Evolutionary conservation across 495 filamentous ascomycete species (phyloP).

Genomic region (Neurospora sp.): DNA sequence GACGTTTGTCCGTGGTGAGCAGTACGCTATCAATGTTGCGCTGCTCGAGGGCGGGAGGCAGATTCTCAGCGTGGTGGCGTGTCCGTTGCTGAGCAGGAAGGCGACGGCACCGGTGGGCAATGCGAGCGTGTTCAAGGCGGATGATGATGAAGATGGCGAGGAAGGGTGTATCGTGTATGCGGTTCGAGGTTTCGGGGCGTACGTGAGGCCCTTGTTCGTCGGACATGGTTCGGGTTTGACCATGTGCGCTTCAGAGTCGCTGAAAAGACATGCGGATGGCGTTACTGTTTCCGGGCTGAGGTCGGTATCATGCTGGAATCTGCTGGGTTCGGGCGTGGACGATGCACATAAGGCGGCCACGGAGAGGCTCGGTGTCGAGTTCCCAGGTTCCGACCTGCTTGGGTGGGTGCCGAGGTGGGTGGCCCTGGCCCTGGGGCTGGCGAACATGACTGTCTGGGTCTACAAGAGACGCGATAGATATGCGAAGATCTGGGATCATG

Average conservation of each 20-base stretch:
- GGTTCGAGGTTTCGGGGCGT: slow-evolving; percentile 45
- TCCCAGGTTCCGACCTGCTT: slow-evolving; percentile 47
- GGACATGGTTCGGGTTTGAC: slow-evolving; percentile 6
- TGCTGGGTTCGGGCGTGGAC: slow-evolving; percentile 31
- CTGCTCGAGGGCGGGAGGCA: slow-evolving; percentile 29
- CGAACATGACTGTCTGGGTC: slow-evolving; percentile 53
- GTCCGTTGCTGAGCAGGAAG: slow-evolving; percentile 44
- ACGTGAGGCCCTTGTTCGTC: slow-evolving; percentile 33
- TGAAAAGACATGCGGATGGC: slow-evolving; percentile 17
- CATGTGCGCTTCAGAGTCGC: slow-evolving; percentile 3
- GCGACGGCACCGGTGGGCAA: slow-evolving; percentile 20
- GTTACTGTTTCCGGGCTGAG: slow-evolving; percentile 25
- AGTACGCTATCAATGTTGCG: slow-evolving; percentile 47
- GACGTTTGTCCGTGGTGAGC: slow-evolving; percentile 51
- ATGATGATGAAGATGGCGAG: slow-evolving; percentile 13
- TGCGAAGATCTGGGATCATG: slow-evolving; percentile 66
- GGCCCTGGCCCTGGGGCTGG: slow-evolving; percentile 47
- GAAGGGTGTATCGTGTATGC: slow-evolving; percentile 47
- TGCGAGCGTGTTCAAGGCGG: slow-evolving; percentile 39
- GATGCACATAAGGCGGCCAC: slow-evolving; percentile 39
- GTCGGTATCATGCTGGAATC: slow-evolving; percentile 29
- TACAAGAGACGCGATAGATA: slow-evolving; percentile 40
- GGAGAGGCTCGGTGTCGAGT: slow-evolving; percentile 33
- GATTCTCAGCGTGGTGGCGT: slow-evolving; percentile 40
- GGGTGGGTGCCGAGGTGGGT: slow-evolving; percentile 58